These are phyloP conservation scores for Pythium plurisporium DNA, from an alignment of 352 stramenopile genomes.

Conservation along the genomic window DNA sequence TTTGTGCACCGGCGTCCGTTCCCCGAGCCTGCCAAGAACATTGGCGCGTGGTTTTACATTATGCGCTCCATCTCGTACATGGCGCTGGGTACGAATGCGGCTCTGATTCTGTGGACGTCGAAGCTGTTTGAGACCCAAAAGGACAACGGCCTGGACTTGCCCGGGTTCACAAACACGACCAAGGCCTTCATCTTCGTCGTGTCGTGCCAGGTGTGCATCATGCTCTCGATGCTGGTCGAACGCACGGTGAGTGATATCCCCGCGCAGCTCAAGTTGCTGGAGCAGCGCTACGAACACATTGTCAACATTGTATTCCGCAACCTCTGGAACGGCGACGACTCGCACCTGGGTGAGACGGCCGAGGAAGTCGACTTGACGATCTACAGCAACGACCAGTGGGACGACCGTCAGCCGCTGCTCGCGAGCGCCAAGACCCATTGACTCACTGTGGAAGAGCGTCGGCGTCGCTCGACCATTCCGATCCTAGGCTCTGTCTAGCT, in stretches of 20 bases:
- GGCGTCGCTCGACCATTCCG: constrained; percentile 13
- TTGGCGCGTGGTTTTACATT: constrained; percentile 92
- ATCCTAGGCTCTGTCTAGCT: constrained; percentile 15
- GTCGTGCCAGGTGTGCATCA: constrained; percentile 63
- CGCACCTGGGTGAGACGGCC: constrained; percentile 64
- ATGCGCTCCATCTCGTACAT: constrained; percentile 80
- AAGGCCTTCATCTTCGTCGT: constrained; percentile 71
- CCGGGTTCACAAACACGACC: constrained; percentile 23
- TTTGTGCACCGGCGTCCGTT: constrained; percentile 75
- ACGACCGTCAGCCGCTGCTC: constrained; percentile 29
- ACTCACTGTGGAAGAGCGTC: constrained; percentile 3
- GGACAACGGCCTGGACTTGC: constrained; percentile 26
- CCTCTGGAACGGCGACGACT: constrained; percentile 57
- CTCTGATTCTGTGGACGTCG: constrained; percentile 82
- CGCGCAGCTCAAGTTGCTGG: constrained; percentile 46
- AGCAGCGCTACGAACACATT: constrained; percentile 66
- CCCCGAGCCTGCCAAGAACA: constrained; percentile 74
- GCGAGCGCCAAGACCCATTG: constrained; percentile 9
- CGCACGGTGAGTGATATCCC: constrained; percentile 53
- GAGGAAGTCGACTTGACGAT: constrained; percentile 72
- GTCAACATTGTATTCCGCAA: constrained; percentile 76
- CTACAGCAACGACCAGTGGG: constrained; percentile 68
- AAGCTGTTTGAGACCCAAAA: constrained; percentile 38
- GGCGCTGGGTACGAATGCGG: constrained; percentile 69
- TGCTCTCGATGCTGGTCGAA: constrained; percentile 61